Conservation (phyloP, 306 rosid genomes). For the Prunus mume region DNA sequence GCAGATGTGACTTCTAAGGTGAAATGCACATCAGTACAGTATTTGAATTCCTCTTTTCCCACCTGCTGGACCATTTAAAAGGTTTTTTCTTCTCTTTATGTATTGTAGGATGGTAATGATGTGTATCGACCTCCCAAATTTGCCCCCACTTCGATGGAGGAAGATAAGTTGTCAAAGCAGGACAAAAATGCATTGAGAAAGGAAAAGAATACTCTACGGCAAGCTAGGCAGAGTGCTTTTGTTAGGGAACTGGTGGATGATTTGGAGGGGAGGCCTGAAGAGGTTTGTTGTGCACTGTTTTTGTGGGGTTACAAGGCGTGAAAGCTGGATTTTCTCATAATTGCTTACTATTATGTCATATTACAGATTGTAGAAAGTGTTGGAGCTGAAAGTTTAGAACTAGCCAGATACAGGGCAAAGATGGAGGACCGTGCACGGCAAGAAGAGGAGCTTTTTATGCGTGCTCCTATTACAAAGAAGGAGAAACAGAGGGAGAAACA, state of each 20-base stretch:
- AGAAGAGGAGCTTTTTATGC: slow-evolving; percentile 80
- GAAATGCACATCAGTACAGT: slow-evolving; percentile 6
- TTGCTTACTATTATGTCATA: slow-evolving; percentile 27
- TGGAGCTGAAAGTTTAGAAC: slow-evolving; percentile 67
- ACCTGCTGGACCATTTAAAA: background rate
- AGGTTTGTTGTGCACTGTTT: slow-evolving; percentile 45
- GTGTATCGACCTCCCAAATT: slow-evolving; percentile 55
- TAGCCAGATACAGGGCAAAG: slow-evolving; percentile 51
- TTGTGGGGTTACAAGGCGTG: slow-evolving; percentile 12
- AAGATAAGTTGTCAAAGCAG: slow-evolving; percentile 50
- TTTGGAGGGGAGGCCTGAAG: slow-evolving; percentile 81
- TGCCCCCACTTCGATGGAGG: slow-evolving; percentile 71
- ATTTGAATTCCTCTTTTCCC: background rate
- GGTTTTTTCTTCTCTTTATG: slow-evolving; percentile 11
- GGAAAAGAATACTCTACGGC: slow-evolving; percentile 59
- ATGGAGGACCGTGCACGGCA: slow-evolving; percentile 62
- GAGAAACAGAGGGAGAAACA: slow-evolving; percentile 76
- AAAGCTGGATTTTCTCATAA: slow-evolving; percentile 11
- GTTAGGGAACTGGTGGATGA: slow-evolving; percentile 60
- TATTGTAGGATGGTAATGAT: slow-evolving; percentile 47
- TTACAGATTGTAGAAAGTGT: slow-evolving; percentile 57
- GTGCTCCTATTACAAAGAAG: slow-evolving; percentile 66
- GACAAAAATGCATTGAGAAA: slow-evolving; percentile 70
- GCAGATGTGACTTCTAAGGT: slow-evolving; percentile 45
- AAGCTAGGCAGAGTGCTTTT: slow-evolving; percentile 57